phyloP scores from a whole-genome alignment of 2,329 filamentous ascomycete species.

The Calonectria pseudoreteaudii region DNA sequence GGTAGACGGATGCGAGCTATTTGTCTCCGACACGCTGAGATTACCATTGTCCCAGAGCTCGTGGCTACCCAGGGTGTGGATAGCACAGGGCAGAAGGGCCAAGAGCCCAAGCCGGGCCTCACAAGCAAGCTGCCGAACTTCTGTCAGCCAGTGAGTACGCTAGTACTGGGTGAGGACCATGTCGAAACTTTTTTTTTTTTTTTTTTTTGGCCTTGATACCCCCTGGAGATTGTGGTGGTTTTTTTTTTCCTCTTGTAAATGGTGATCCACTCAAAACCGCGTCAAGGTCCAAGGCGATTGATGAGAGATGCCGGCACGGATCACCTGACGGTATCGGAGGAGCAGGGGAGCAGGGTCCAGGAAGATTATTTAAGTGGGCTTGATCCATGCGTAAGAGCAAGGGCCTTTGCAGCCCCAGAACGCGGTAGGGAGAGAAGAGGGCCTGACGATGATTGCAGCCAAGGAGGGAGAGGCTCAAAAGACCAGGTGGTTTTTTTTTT shows the following conservation, averaged over 20 bases:
- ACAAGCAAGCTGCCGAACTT: constrained; percentile 7
- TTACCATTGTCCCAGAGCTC: constrained; percentile 22
- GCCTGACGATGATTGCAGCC: constrained; percentile 7
- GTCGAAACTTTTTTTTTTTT: constrained; percentile 31
- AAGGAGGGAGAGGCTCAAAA: constrained; percentile 19
- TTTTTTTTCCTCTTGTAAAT: constrained; percentile 28
- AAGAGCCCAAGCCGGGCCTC: constrained; percentile 25
- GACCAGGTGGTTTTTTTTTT: constrained; percentile 29
- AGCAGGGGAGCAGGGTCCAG: constrained; percentile 34
- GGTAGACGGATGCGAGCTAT: constrained; percentile 5
- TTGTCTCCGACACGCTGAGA: constrained; percentile 12
- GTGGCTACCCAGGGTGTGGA: constrained; percentile 13
- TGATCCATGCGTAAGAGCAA: constrained; percentile 34
- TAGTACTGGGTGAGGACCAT: constrained; percentile 28
- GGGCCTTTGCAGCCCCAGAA: constrained; percentile 34
- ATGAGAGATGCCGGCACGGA: constrained; percentile 38
- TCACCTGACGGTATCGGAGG: constrained; percentile 39
- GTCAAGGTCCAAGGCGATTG: constrained; percentile 35
- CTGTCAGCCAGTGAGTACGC: constrained; percentile 14
- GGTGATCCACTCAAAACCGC: constrained; percentile 38
- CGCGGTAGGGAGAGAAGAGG: constrained; percentile 29
- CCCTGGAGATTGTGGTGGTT: constrained; percentile 37
- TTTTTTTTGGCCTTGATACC: background rate
- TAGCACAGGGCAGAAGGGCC: constrained; percentile 18
- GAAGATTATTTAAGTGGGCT: constrained; percentile 33